phyloP scores from a whole-genome alignment of 1,139 yeast species.

The Candida pseudoviswanathii region DNA sequence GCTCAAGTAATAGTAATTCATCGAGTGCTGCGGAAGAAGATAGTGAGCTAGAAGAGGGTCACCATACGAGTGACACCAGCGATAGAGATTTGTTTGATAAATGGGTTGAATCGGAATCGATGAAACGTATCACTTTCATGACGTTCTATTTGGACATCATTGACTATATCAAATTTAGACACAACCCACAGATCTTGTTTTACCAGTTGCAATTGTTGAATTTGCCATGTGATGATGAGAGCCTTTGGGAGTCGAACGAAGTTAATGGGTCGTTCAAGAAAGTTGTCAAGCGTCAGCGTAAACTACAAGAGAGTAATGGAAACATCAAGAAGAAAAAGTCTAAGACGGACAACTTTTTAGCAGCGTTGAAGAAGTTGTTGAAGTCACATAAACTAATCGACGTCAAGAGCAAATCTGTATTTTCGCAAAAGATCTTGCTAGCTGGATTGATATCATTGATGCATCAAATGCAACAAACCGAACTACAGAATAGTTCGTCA shows the following conservation, averaged over 20 bases:
- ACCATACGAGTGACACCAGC: conserved; percentile 21
- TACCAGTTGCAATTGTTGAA: conserved; percentile 69
- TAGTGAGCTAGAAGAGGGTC: conserved; percentile 10
- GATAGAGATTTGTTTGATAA: conserved; percentile 39
- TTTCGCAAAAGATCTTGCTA: conserved; percentile 66
- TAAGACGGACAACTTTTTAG: conserved; percentile 33
- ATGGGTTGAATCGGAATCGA: conserved; percentile 79
- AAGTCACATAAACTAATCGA: conserved; percentile 22
- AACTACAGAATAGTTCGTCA: conserved; percentile 53
- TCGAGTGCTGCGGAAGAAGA: conserved; percentile 36
- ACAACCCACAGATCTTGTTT: conserved; percentile 65
- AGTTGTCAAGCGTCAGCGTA: conserved; percentile 41
- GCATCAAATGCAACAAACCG: conserved; percentile 76
- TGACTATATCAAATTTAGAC: conserved; percentile 82
- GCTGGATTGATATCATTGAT: conserved; percentile 72
- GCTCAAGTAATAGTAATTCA: conserved; percentile 21
- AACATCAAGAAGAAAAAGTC: conserved; percentile 4
- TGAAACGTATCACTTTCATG: conserved; percentile 77
- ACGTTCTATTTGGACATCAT: conserved; percentile 79
- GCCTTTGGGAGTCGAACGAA: conserved; percentile 62
- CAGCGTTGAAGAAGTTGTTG: conserved; percentile 36
- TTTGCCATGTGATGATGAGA: conserved; percentile 76
- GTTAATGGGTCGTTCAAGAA: conserved; percentile 44
- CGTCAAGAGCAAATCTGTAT: conserved; percentile 23
- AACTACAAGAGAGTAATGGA: conserved; percentile 20